A percentile compares a stretch with the other conserved stretches of the same genome.
Conservation (phyloP, 108 stramenopile species). For the Parietichytrium sp. region DNA sequence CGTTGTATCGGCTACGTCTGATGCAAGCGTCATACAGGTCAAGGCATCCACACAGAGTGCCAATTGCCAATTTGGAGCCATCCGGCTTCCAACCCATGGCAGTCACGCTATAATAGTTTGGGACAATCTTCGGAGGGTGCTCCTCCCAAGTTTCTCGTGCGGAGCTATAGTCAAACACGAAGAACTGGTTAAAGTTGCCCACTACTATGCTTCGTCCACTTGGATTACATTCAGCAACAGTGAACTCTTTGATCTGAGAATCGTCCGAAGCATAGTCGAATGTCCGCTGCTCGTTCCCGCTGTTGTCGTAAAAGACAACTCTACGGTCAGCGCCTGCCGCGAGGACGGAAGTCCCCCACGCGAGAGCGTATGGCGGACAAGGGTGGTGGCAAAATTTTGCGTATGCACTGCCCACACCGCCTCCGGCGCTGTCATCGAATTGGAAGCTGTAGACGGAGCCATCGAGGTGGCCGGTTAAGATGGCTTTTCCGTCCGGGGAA, state of each 20-base stretch:
- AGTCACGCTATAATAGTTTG: slow-evolving; percentile 66
- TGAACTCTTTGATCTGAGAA: slow-evolving; percentile 51
- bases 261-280: slow-evolving; percentile 56
- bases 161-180: slow-evolving; percentile 47
- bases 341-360: slow-evolving; percentile 59
- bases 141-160: slow-evolving; percentile 51
- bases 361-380: slow-evolving; percentile 57
- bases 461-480: slow-evolving; percentile 63
- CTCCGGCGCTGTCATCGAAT: slow-evolving; percentile 48
- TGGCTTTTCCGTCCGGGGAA: slow-evolving; percentile 54
- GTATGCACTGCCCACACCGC: slow-evolving; percentile 40
- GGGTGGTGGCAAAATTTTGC: slow-evolving; percentile 49
- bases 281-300: slow-evolving; percentile 54
- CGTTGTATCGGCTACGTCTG: slow-evolving; percentile 56
- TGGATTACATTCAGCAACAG: slow-evolving; percentile 53
- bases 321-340: slow-evolving; percentile 63
- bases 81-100: slow-evolving; percentile 66
- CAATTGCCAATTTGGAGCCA: slow-evolving; percentile 59
- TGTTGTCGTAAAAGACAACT: slow-evolving; percentile 60
- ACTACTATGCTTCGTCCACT: slow-evolving; percentile 64
- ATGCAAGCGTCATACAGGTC: slow-evolving; percentile 65
- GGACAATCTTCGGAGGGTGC: slow-evolving; percentile 45
- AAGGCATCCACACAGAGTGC: slow-evolving; percentile 61
- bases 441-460: slow-evolving; percentile 62
- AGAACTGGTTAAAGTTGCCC: slow-evolving; percentile 63